These are phyloP conservation scores for Trichophyton benhamiae DNA, from an alignment of 2,329 filamentous ascomycete species.

Conservation along the genomic window DNA sequence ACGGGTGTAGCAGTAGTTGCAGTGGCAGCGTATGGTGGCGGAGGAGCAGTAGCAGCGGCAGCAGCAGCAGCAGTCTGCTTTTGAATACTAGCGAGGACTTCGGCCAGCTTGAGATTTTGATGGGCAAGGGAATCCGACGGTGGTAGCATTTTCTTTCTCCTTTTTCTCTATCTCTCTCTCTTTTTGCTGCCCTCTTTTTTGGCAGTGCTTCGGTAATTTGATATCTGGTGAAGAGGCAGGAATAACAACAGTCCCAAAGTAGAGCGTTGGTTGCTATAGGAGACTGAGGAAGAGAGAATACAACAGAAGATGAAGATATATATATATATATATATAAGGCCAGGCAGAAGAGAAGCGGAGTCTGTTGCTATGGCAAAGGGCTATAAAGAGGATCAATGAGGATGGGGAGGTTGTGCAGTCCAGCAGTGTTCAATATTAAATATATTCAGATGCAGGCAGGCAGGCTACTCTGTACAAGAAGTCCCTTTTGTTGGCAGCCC, in stretches of 20 bases:
- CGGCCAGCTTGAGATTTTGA: constrained; percentile 20
- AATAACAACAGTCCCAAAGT: no score
- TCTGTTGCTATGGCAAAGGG: neutral
- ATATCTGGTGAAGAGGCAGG: neutral
- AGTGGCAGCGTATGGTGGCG: constrained; percentile 18
- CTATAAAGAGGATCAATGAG: neutral
- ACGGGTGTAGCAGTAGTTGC: neutral
- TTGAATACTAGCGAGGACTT: constrained; percentile 15
- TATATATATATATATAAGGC: neutral
- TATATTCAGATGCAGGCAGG: neutral
- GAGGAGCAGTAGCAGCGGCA: constrained; percentile 13
- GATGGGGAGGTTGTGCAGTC: no score
- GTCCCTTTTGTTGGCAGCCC: neutral
- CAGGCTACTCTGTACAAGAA: neutral
- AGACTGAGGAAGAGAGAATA: neutral
- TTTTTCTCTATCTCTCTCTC: neutral
- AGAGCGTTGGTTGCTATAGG: neutral
- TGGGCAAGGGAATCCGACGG: constrained; percentile 21
- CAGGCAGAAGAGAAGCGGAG: neutral
- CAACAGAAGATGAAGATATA: neutral
- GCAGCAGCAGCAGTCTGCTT: constrained; percentile 11
- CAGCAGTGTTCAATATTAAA: no score
- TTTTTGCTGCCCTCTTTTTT: no score
- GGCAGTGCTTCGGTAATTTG: neutral
- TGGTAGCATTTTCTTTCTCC: constrained; percentile 18